These are phyloP conservation scores for Trichomonas tenax DNA, from an alignment of 208 protist species.

Conservation along the genomic window DNA sequence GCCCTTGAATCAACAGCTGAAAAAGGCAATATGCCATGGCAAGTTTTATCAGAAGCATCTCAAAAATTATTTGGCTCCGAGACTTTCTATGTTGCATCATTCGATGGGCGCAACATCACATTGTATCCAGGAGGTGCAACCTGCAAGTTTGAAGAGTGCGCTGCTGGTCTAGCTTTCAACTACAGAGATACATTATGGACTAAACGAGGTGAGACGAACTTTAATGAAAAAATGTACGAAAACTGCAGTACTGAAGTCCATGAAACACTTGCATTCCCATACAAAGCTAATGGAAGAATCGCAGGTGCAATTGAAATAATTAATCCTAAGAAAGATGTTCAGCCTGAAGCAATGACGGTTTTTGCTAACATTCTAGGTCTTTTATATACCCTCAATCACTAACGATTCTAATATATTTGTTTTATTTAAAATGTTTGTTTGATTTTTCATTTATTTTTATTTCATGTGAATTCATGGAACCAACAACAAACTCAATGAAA, in stretches of 20 bases:
- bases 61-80: not conserved
- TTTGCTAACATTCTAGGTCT: not conserved
- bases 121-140: not conserved
- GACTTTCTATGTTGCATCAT: not conserved
- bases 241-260: not conserved
- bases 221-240: not conserved
- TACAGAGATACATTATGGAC: not conserved
- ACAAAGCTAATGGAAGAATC: not conserved
- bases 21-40: not conserved
- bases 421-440: too few relatives aligned
- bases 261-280: not conserved
- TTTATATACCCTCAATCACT: not conserved
- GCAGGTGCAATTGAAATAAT: not conserved
- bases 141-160: constrained; percentile 9
- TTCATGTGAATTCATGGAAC: too few relatives aligned
- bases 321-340: not conserved
- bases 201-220: not conserved
- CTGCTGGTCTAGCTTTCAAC: not conserved
- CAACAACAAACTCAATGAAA: too few relatives aligned
- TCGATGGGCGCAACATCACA: not conserved
- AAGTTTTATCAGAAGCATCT: not conserved
- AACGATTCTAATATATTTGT: not conserved
- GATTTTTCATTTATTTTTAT: too few relatives aligned
- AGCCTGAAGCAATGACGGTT: not conserved
- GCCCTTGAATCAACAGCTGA: not conserved